Base-by-base conservation (phyloP, 352 stramenopile species). In the Thalassiosira sp. region DNA sequence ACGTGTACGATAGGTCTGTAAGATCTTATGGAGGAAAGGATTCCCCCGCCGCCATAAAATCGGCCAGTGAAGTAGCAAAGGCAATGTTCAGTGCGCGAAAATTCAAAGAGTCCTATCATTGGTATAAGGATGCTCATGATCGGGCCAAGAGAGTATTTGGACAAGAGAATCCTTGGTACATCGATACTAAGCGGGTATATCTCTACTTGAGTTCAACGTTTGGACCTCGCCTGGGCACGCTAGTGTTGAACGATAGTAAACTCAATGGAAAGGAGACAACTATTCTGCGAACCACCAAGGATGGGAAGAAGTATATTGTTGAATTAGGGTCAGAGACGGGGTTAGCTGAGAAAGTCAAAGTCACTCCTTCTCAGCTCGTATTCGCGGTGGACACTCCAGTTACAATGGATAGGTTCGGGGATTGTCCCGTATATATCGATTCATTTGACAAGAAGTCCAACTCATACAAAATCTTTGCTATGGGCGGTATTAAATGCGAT, bases 91-190 rank as follows among this genome's bases (percentile, higher is more conserved):
- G 8, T 10, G 31, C 31, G 31, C 31, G 31, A 10, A 37, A 37
- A 37, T 37, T 37, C 8, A 8, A 37, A 37, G 31, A 37, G 8
- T 37, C n/a, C 31, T 37, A 37, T 37, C 3, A 8, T 37, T 37
- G 45, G 45, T 11, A 53, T 11, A 53, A 53, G 3, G 45, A 53
- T 11, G 45, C 45, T 11, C 45, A 53, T 53, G 45, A 53, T 11
- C 16, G 45, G 11, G 45, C 45, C 11, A 53, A 53, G 45, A 22
- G 11, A 22, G 45, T 53, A 11, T 53, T 53, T 53, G 45, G 45
- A 11, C 16, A 11, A 25, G 11, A 53, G 3, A 53, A 53, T 53
- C 45, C 45, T 3, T 3, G 11, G 45, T 53, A 53, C 45, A 53
- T 53, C 45, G 45, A 53, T n/a, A n/a, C n/a, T 37, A 8, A 37